phyloP scores from a whole-genome alignment of 148 eudicot species.

The Vaccinium vitisidaea region DNA sequence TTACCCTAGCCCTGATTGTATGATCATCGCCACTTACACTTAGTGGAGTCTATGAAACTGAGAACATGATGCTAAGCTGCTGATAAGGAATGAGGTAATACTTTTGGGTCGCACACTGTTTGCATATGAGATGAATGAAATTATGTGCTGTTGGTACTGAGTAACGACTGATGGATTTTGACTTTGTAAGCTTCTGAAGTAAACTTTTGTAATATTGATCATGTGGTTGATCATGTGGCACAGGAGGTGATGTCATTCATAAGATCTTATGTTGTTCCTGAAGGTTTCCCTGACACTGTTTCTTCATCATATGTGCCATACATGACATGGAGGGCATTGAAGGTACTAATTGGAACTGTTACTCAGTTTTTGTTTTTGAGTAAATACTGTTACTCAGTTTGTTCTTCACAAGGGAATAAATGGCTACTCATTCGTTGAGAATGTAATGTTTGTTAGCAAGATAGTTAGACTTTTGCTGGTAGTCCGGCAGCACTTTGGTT shows the following conservation, averaged over 20 bases:
- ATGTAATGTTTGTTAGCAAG: neutral
- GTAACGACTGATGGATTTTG: neutral
- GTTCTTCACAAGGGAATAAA: neutral
- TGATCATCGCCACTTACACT: neutral
- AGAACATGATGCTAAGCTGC: neutral
- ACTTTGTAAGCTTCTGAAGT: conserved; percentile 5
- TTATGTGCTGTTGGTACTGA: neutral
- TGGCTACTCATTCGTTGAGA: neutral
- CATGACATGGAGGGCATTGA: conserved; percentile 98
- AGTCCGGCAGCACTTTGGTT: neutral
- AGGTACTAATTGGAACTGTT: conserved; percentile 45
- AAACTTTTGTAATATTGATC: conserved; percentile 11
- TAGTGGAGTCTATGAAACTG: neutral
- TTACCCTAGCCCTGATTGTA: neutral
- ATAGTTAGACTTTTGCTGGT: neutral
- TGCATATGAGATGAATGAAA: neutral
- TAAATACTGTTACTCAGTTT: neutral
- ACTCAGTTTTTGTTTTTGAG: neutral
- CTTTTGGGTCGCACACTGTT: neutral
- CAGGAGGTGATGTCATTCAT: conserved; percentile 80
- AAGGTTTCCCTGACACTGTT: conserved; percentile 97
- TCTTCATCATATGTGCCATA: conserved; percentile 91
- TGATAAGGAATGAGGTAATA: neutral
- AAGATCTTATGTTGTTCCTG: conserved; percentile 96
- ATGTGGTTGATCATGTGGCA: conserved; percentile 2